Conservation (phyloP, 2,329 filamentous ascomycete genomes). For the Cordyceps cicadae region DNA sequence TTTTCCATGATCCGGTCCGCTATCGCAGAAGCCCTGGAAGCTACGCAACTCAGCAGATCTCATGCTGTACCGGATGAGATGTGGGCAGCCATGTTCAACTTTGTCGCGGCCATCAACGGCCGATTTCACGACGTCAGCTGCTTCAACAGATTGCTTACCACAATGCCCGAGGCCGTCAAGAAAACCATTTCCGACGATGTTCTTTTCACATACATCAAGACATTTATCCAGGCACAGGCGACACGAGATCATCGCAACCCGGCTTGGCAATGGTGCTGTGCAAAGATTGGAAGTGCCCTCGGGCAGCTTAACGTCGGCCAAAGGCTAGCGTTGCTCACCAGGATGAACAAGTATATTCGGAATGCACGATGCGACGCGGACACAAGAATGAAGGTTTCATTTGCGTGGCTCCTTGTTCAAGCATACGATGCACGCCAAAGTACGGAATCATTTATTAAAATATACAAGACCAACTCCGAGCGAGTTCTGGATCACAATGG, state of each 20-base stretch:
- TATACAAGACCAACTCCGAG: neutral
- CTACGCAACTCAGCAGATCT: neutral
- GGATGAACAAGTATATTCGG: neutral
- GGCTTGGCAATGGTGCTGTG: conserved; percentile 2
- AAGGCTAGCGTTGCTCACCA: neutral
- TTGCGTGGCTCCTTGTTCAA: conserved; percentile 18
- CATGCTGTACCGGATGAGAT: conserved; percentile 1
- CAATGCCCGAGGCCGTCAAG: neutral
- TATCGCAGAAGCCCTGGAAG: neutral
- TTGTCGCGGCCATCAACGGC: neutral
- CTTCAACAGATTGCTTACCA: neutral
- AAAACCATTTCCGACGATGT: neutral
- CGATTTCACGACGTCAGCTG: conserved; percentile 6
- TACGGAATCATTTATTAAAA: conserved; percentile 13
- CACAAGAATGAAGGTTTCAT: conserved; percentile 10
- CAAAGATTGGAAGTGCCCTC: neutral
- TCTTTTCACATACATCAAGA: neutral
- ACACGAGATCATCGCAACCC: neutral
- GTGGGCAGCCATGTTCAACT: conserved; percentile 6
- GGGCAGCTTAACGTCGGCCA: neutral
- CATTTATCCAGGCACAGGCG: neutral
- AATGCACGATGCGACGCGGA: neutral
- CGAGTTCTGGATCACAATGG: neutral
- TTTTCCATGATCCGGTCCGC: neutral
- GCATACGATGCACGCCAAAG: conserved; percentile 14